These are phyloP conservation scores for Umbelopsis isabellina DNA, from an alignment of 192 early-diverging fungal species.

Conservation along the genomic window DNA sequence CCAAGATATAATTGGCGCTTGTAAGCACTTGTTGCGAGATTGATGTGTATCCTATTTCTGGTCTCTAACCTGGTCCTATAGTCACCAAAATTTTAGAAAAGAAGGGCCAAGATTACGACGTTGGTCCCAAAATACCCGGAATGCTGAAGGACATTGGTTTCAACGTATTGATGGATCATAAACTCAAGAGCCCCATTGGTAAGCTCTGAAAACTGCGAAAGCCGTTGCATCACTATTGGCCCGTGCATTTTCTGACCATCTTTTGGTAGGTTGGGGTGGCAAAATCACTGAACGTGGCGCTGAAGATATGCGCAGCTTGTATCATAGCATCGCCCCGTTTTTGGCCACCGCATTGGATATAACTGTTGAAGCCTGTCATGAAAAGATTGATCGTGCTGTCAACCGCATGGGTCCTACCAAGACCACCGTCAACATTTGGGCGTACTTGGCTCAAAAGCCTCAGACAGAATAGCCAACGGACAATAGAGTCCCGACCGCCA, in stretches of 20 bases:
- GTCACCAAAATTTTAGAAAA: slow-evolving; percentile 20
- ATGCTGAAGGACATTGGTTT: slow-evolving; percentile 9
- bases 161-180: slow-evolving; percentile 4
- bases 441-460: slow-evolving; percentile 3
- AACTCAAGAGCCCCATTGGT: not conserved
- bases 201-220: not conserved
- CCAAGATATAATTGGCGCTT: too few relatives aligned
- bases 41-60: too few relatives aligned
- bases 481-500: too few relatives aligned
- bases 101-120: slow-evolving; percentile 31
- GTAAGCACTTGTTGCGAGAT: too few relatives aligned
- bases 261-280: not conserved
- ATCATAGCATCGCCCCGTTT: not conserved
- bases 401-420: not conserved
- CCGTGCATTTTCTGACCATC: too few relatives aligned
- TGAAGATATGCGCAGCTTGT: not conserved
- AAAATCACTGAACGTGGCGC: not conserved
- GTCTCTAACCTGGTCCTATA: slow-evolving; percentile 1
- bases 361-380: not conserved
- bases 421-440: slow-evolving; percentile 9
- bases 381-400: slow-evolving; percentile 4
- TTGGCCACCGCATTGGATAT: not conserved
- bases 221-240: too few relatives aligned
- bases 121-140: slow-evolving; percentile 2
- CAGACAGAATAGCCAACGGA: not conserved